phyloP scores from a whole-genome alignment of 2,329 filamentous ascomycete genomes.

The Scedosporium boydii region DNA sequence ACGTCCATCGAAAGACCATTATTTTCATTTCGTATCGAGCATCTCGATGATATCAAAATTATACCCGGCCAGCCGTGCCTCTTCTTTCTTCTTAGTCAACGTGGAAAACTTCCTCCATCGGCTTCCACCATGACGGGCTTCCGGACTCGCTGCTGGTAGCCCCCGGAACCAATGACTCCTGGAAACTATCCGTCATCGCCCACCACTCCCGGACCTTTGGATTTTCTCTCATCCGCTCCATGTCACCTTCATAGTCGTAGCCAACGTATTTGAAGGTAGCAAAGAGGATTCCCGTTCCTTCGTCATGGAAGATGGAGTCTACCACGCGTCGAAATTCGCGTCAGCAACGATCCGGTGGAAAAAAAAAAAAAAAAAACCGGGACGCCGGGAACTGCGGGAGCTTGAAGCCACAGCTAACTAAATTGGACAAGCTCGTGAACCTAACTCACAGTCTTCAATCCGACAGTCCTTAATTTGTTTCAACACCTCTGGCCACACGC shows the following conservation, averaged over 20 bases:
- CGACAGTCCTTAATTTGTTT: conserved; percentile 67
- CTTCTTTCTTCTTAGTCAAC: background rate
- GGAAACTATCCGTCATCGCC: conserved; percentile 69
- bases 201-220: conserved; percentile 70
- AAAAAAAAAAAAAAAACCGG: background rate
- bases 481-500: conserved; percentile 69
- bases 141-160: conserved; percentile 50
- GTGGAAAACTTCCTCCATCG: conserved; percentile 61
- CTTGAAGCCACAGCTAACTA: no score
- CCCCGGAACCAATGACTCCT: conserved; percentile 53
- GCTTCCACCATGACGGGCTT: conserved; percentile 59
- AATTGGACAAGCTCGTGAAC: background rate
- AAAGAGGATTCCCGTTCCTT: conserved; percentile 54
- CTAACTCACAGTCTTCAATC: conserved; percentile 57
- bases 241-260: conserved; percentile 61
- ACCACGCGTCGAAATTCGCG: conserved; percentile 3
- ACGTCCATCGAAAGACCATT: no score
- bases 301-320: conserved; percentile 69
- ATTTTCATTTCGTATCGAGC: background rate
- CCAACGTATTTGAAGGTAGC: conserved; percentile 74
- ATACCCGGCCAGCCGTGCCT: background rate
- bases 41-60: background rate
- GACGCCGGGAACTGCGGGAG: background rate
- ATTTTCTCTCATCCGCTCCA: conserved; percentile 66
- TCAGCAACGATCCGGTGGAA: background rate